Percentiles rank a stretch among this genome's conserved stretches.
phyloP scores from a whole-genome alignment of 164 flowering plant genomes.

The Umbellularia californica region DNA sequence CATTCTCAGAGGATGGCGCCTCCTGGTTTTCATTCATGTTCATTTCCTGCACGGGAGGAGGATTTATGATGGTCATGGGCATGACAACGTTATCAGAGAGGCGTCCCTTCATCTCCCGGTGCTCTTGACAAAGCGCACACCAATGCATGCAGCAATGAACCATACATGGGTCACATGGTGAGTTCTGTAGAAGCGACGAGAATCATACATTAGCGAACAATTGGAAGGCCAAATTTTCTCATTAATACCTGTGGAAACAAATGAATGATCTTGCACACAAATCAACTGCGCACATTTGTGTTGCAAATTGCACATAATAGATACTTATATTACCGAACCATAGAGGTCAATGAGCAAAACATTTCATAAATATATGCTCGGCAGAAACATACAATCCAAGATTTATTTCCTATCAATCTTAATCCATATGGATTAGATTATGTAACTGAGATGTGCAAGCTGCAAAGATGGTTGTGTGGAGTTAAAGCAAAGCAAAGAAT shows the following conservation, averaged over 20 bases:
- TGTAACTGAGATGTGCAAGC: too few relatives aligned
- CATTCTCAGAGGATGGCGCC: constrained; percentile 27
- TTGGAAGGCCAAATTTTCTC: background rate
- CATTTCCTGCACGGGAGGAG: constrained; percentile 95
- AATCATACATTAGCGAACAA: background rate
- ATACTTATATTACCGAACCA: too few relatives aligned
- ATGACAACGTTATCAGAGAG: constrained; percentile 57
- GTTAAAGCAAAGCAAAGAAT: too few relatives aligned
- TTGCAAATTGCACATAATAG: too few relatives aligned
- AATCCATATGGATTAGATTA: too few relatives aligned
- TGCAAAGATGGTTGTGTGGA: too few relatives aligned
- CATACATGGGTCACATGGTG: constrained; percentile 95
- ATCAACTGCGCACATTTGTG: too few relatives aligned
- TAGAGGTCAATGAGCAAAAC: too few relatives aligned
- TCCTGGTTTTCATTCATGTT: constrained; percentile 31
- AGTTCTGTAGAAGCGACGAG: constrained; percentile 49
- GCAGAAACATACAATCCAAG: background rate
- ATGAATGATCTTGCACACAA: background rate
- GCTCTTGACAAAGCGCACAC: constrained; percentile 98
- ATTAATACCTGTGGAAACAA: background rate
- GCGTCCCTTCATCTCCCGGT: constrained; percentile 89
- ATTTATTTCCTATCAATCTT: too few relatives aligned
- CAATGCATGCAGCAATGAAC: constrained; percentile 94
- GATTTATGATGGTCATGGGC: constrained; percentile 86
- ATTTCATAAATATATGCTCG: background rate